Percentiles rank a stretch among this genome's conserved stretches.
Conservation (phyloP, 1,284 basidiomycete genomes). For the Taiwanofungus camphoratus region DNA sequence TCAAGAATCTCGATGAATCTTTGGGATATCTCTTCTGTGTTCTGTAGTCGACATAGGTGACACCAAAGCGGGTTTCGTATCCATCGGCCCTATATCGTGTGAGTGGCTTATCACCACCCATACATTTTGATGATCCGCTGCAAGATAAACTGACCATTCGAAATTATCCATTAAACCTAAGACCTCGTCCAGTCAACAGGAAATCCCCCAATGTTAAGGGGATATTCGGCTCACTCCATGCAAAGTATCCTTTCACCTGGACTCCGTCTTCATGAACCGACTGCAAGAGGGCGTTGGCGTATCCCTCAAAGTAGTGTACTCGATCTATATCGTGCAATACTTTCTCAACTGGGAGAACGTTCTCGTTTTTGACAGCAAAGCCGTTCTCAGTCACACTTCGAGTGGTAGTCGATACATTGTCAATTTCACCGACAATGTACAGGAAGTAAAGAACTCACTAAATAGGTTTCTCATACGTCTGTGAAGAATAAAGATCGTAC, state of each 20-base stretch:
- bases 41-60: conserved; percentile 62
- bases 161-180: conserved; percentile 67
- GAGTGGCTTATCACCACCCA: background rate
- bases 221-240: conserved; percentile 46
- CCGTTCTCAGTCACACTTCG: conserved; percentile 66
- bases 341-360: conserved; percentile 41
- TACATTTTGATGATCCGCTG: background rate
- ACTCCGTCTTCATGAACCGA: conserved; percentile 62
- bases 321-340: conserved; percentile 61
- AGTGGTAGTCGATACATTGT: background rate
- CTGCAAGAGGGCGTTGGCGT: conserved; percentile 50
- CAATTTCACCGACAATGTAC: background rate
- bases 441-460: conserved; percentile 35
- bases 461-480: conserved; percentile 64
- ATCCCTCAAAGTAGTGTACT: conserved; percentile 62
- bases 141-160: conserved; percentile 44
- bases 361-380: conserved; percentile 65
- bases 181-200: background rate
- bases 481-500: background rate
- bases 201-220: background rate
- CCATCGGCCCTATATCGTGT: conserved; percentile 45
- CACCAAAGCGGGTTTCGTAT: conserved; percentile 56
- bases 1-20: conserved; percentile 52
- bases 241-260: conserved; percentile 63
- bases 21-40: conserved; percentile 67